Conservation (phyloP, 2,329 filamentous ascomycete genomes). For the Achaetomium macrosporum region DNA sequence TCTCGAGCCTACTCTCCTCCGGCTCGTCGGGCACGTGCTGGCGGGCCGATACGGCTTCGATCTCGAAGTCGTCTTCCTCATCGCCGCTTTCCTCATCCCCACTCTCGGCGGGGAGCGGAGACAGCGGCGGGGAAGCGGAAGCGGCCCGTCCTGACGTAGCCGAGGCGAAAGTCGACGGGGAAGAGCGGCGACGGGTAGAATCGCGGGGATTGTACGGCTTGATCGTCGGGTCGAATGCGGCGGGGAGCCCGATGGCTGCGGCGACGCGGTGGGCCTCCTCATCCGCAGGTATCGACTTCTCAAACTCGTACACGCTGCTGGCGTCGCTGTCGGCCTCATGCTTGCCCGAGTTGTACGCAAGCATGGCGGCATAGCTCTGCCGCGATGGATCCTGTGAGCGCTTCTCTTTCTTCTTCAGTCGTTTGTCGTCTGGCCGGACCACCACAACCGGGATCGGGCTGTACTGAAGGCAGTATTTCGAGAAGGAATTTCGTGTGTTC, state of each 20-base stretch:
- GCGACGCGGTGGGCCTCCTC: constrained; percentile 61
- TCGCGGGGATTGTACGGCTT: constrained; percentile 42
- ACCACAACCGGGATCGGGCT: constrained; percentile 91
- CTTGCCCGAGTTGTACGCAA: constrained; percentile 55
- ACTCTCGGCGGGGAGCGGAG: constrained; percentile 25
- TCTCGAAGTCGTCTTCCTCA: constrained; percentile 38
- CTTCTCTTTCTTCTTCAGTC: constrained; percentile 85
- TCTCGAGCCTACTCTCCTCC: constrained; percentile 36
- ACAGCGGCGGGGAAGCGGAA: constrained; percentile 20
- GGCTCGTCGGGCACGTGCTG: constrained; percentile 33
- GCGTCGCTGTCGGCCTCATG: constrained; percentile 54
- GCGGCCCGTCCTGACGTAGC: constrained; percentile 3
- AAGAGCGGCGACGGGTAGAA: constrained; percentile 12
- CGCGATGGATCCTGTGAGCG: constrained; percentile 69
- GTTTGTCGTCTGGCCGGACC: constrained; percentile 79
- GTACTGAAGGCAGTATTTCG: constrained; percentile 91
- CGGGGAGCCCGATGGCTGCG: constrained; percentile 56
- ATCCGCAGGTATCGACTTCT: constrained; percentile 50
- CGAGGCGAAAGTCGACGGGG: constrained; percentile 12
- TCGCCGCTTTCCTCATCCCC: constrained; percentile 43
- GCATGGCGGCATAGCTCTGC: constrained; percentile 70
- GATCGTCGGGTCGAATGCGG: constrained; percentile 58
- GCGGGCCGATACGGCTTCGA: constrained; percentile 35
- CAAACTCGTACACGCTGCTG: constrained; percentile 49
- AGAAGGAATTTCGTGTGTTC: constrained; percentile 73